phyloP scores from a whole-genome alignment of 768 basidiomycete species.

The Pulveroboletus sp. region DNA sequence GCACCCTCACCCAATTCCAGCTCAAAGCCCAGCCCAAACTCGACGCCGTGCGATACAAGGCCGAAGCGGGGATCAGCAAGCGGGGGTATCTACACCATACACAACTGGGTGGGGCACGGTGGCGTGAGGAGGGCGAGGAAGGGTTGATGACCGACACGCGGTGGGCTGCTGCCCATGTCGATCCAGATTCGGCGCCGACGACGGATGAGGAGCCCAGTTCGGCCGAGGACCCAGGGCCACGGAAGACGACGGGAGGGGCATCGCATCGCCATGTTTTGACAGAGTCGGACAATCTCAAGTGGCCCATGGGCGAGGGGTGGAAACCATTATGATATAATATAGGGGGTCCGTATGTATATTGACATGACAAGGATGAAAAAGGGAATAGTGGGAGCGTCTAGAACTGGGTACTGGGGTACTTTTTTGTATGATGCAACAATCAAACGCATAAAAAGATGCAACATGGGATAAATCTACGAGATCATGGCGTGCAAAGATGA shows the following conservation, averaged over 20 bases:
- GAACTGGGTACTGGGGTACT: slow-evolving; percentile 6
- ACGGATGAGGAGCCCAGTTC: slow-evolving; percentile 27
- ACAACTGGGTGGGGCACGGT: slow-evolving; percentile 22
- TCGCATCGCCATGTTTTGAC: slow-evolving; percentile 16
- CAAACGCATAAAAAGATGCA: slow-evolving; percentile 17
- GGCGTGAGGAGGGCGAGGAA: slow-evolving; percentile 35
- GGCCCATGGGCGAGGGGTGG: slow-evolving; percentile 61
- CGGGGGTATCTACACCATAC: slow-evolving; percentile 53
- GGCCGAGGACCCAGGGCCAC: slow-evolving; percentile 11
- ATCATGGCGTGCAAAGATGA: slow-evolving; percentile 10
- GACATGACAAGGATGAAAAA: neutral
- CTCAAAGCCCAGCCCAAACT: slow-evolving; percentile 47
- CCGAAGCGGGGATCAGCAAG: slow-evolving; percentile 62
- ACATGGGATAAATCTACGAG: slow-evolving; percentile 13
- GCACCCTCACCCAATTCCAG: slow-evolving; percentile 40
- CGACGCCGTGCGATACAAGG: slow-evolving; percentile 67
- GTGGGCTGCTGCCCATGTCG: slow-evolving; percentile 27
- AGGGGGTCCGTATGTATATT: neutral
- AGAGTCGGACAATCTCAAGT: slow-evolving; percentile 52
- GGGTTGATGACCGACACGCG: slow-evolving; percentile 38
- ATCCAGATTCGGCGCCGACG: slow-evolving; percentile 20
- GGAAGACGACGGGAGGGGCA: neutral
- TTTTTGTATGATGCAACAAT: slow-evolving; percentile 20
- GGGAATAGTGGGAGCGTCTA: neutral
- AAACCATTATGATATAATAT: slow-evolving; percentile 34